Evolutionary conservation across 2,329 filamentous ascomycete genomes (phyloP).

Genomic region (Aureobasidium mangrovei): DNA sequence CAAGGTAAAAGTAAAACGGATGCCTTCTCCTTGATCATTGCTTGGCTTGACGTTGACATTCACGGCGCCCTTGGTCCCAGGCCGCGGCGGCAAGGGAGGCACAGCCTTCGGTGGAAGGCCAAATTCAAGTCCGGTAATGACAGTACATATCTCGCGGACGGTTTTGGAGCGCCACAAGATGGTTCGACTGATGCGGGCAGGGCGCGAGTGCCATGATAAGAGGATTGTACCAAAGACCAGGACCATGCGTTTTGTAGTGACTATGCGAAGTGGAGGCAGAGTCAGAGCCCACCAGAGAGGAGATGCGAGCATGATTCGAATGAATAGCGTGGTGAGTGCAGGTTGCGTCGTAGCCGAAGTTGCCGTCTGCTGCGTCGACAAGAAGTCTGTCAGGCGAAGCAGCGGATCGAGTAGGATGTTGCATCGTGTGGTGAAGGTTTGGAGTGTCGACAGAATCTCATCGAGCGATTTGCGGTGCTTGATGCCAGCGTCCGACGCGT

Average conservation of each 20-base stretch:
- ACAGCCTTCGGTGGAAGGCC: slow-evolving; percentile 36
- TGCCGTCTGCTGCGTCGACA: slow-evolving; percentile 73
- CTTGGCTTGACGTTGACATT: slow-evolving; percentile 37
- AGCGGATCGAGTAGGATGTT: slow-evolving; percentile 88
- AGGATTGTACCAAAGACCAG: slow-evolving; percentile 79
- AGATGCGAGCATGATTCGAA: slow-evolving; percentile 78
- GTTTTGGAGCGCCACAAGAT: slow-evolving; percentile 82
- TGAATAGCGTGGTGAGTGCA: slow-evolving; percentile 79
- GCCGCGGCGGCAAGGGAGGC: slow-evolving; percentile 32
- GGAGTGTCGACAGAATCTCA: slow-evolving; percentile 90
- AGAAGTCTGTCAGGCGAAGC: slow-evolving; percentile 80
- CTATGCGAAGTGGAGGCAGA: slow-evolving; percentile 70
- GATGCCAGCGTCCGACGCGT: slow-evolving; percentile 47
- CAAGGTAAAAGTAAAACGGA: slow-evolving; percentile 92
- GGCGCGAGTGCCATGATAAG: slow-evolving; percentile 85
- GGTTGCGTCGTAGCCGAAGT: slow-evolving; percentile 88
- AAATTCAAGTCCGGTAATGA: slow-evolving; percentile 75
- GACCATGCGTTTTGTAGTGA: slow-evolving; percentile 77
- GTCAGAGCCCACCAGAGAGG: slow-evolving; percentile 82
- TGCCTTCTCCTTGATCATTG: slow-evolving; percentile 50
- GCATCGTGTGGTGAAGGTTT: slow-evolving; percentile 82
- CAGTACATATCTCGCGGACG: slow-evolving; percentile 58
- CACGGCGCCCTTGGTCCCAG: slow-evolving; percentile 34
- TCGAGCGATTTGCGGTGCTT: slow-evolving; percentile 84
- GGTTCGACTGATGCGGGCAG: slow-evolving; percentile 73